Evolutionary conservation across 352 stramenopile species (phyloP).

Genomic region (Globisporangium cederbergense): DNA sequence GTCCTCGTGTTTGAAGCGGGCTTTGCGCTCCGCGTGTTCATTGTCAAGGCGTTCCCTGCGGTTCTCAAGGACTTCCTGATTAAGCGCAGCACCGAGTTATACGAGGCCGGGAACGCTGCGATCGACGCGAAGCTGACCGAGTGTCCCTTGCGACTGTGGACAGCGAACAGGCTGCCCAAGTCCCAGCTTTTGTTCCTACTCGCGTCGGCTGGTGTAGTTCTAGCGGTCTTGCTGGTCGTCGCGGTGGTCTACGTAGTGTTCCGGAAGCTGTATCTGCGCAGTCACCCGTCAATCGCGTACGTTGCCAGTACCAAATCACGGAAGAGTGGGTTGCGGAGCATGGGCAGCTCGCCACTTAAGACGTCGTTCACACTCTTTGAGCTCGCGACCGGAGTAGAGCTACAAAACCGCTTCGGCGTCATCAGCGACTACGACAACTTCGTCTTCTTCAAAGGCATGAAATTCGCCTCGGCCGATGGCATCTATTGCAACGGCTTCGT

Average conservation of each 20-base stretch:
- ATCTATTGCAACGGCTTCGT: constrained; percentile 5
- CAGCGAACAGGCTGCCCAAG: not conserved
- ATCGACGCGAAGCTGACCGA: not conserved
- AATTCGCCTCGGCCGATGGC: not conserved
- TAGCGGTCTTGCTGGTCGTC: not conserved
- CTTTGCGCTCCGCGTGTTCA: constrained; percentile 17
- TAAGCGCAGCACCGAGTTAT: not conserved
- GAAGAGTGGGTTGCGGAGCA: not conserved
- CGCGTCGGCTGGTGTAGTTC: not conserved
- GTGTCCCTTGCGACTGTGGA: not conserved
- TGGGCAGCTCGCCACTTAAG: not conserved
- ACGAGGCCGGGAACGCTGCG: not conserved
- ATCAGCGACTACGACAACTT: constrained; percentile 1
- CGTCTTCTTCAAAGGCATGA: constrained; percentile 1
- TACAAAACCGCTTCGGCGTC: too few species aligned
- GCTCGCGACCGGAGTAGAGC: too few species aligned
- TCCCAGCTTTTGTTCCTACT: not conserved
- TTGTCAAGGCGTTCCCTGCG: not conserved
- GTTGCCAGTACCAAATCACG: not conserved
- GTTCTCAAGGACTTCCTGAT: not conserved
- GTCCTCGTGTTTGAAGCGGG: constrained; percentile 25
- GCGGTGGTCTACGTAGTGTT: constrained; percentile 28
- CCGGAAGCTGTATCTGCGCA: not conserved
- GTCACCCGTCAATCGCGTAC: not conserved
- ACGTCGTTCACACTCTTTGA: not conserved